Base-by-base conservation (phyloP, 75 land plant species). In the Picea glauca region DNA sequence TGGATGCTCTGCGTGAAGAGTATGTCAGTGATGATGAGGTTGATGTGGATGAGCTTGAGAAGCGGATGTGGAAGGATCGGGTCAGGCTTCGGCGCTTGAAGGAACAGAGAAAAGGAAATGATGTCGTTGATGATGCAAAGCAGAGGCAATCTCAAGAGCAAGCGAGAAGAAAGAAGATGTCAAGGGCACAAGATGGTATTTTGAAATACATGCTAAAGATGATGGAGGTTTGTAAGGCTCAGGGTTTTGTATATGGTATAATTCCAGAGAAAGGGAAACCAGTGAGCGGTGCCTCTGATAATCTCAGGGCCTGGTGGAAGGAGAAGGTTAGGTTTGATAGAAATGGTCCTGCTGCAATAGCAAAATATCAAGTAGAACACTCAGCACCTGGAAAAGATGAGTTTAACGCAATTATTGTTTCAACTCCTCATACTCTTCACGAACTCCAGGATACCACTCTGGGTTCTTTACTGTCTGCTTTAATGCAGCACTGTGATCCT, bases 231-330 rank as follows among this genome's bases (percentile, higher is more conserved):
- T 91, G 98, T 72, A 93, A 95, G 62, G 98, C 96, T n/a, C 95
- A 90, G 76, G 98, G 98, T 3, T 94, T 94, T 77, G 96, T 94
- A 38, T 94, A 94, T 66, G 98, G 96, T 33, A 93, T 94, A 68
- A 89, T 94, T 20, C 90, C 96, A 14, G 98, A 93, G 86, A 93
- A 95, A 74, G 98, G 98, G 20, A 93, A 95, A 81, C 92, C 96
- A 0, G 96, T 95, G 68, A 91, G 85, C 21, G 96, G 98, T 1
- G 91, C 98, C 1, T 91, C 93, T n/a, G 98, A 95, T 59, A 95
- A 93, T 74, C 93, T 95, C 17, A 87, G 96, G 3, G 96, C 86
- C 12, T 95, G 96, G 98, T 95, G 98, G 96, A 95, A 95, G 84
- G 98, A 95, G 76, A 89, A 88, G 79, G 96, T 95, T 18, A 77